Evolutionary conservation across 148 eudicot genomes (phyloP), one percentile per base, ranked within the genome.

Genomic region (Nepenthes mirabilis): DNA sequence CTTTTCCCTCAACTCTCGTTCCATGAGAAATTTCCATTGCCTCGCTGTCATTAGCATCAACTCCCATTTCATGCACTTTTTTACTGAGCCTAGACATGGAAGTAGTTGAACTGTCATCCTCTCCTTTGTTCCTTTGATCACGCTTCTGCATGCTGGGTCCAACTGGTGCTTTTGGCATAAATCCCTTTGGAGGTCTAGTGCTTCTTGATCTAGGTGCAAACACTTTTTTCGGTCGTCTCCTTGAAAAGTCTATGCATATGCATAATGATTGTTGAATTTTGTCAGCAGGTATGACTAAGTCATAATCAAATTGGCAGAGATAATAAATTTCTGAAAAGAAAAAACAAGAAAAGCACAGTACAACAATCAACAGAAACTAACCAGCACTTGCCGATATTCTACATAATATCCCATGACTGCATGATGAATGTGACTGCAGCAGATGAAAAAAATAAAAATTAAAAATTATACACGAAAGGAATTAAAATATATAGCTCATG

Each of bases 231-330:
- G 36, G 82, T 63, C 74, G 76, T 64, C 71, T 82, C 73, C 74
- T 84, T 47, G 95, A 81, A 57, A 77, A 86, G 56, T 88, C 99
- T 93, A 72, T 58, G 48, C 14, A 64, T 13, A 36, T 6, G 33
- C 43, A 56, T 12, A 59, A 56, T 35, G 63, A 64, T 10, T 34
- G 43, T 48, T 35, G 43, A 49, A 50, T 51, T 40, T 8, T 40
- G 4, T 40, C 45, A 40, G 1, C 8, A 8, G 45, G 6, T 8
- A 40, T 40, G 45, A 49, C 52, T 11, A 49, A n/a, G 6, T 6
- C 48, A 45, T 6, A 6, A 45, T 45, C 6, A 2, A 49, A 49
- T 11, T 11, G 2, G 14, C 52, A 49, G 14, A 11, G 52, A 49
- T 10, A 10, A 33, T 12, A 60, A 36, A 49, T 33, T 47, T 47